A percentile compares a stretch with the other conserved stretches of the same genome.
Conservation (phyloP, 2,329 filamentous ascomycete species). For the Dothideomycetes sp. region DNA sequence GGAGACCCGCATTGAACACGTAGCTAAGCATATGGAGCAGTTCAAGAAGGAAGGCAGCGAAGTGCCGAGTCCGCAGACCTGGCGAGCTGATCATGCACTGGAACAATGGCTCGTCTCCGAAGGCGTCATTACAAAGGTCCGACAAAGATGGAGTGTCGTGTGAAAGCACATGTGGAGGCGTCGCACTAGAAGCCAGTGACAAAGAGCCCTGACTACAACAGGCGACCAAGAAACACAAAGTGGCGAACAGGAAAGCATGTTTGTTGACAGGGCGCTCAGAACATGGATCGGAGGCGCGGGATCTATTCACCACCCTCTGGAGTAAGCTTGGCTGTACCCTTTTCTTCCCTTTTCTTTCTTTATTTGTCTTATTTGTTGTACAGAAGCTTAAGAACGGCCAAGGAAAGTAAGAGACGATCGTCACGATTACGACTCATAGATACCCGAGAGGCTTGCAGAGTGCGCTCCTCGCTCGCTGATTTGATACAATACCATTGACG, state of each 20-base stretch:
- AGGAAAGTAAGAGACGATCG: background rate
- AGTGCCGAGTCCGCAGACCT: constrained; percentile 26
- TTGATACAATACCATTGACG: background rate
- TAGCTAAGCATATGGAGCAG: constrained; percentile 70
- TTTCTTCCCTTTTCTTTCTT: background rate
- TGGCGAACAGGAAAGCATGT: no score
- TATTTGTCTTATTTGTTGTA: background rate
- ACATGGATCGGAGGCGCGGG: no score
- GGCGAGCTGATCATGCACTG: constrained; percentile 20
- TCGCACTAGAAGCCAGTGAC: background rate
- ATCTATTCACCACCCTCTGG: no score
- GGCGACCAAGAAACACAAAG: background rate
- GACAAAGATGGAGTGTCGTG: background rate
- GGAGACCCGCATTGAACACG: constrained; percentile 80
- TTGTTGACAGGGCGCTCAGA: no score
- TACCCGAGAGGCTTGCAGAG: background rate
- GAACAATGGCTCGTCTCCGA: constrained; percentile 29
- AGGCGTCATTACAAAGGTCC: constrained; percentile 20
- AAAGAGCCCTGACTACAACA: background rate
- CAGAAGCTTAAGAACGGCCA: background rate
- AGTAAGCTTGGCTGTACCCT: no score
- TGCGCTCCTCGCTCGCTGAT: background rate
- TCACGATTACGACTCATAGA: background rate
- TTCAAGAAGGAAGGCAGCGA: constrained; percentile 18
- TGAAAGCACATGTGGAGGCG: background rate